phyloP scores from a whole-genome alignment of 2,329 filamentous ascomycete species.

The Aspergillus sp. region DNA sequence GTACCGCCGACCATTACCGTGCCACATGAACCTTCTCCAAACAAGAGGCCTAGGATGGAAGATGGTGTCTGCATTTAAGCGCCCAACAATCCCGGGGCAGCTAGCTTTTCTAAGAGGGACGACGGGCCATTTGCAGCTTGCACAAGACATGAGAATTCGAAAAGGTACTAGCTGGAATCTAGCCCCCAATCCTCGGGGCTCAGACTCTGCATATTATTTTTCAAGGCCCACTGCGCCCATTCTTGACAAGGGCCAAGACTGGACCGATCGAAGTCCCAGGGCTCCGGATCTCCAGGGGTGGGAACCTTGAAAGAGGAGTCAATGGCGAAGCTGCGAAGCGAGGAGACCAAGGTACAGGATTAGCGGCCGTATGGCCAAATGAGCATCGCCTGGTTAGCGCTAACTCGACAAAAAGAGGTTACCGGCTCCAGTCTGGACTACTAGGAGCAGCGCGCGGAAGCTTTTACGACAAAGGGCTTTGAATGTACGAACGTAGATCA shows the following conservation, averaged over 20 bases:
- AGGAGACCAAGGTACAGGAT: constrained; percentile 6
- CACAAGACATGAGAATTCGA: constrained; percentile 19
- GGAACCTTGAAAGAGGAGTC: constrained; percentile 17
- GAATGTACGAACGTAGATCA: constrained; percentile 10
- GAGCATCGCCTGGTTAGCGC: constrained; percentile 23
- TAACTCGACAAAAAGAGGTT: constrained; percentile 11
- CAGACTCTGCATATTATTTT: constrained; percentile 26
- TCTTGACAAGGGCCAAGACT: constrained; percentile 16
- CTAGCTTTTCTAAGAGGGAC: constrained; percentile 18
- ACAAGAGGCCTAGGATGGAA: constrained; percentile 29
- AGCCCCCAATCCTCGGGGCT: constrained; percentile 34
- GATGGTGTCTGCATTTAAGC: constrained; percentile 39
- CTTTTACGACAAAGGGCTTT: constrained; percentile 10
- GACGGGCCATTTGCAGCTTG: not conserved
- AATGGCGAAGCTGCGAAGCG: constrained; percentile 8
- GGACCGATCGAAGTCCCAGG: constrained; percentile 22
- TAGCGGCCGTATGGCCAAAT: constrained; percentile 21
- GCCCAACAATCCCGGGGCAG: constrained; percentile 29
- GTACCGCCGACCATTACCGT: constrained; percentile 32
- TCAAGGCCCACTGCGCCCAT: constrained; percentile 21
- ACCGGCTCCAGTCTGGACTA: not conserved
- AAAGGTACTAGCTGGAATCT: constrained; percentile 16
- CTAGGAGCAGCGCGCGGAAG: not conserved
- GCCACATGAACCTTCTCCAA: constrained; percentile 28
- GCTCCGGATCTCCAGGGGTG: constrained; percentile 23